These are phyloP conservation scores for Paramecium sexaurelia DNA, from an alignment of 73 alveolate genomes.

Conservation along the genomic window DNA sequence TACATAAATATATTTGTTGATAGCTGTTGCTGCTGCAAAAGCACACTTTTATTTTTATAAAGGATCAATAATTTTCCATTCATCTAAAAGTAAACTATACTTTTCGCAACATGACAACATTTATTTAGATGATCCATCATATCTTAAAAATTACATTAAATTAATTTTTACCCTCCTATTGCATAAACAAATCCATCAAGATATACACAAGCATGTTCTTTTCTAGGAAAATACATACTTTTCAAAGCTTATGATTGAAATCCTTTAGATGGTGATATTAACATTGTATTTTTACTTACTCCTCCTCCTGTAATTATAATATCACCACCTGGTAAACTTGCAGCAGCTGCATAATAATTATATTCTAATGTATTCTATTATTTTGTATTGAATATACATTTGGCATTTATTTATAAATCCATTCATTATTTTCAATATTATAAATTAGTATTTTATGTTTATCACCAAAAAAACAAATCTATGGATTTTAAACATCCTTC, in stretches of 20 bases:
- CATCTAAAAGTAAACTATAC: conserved; percentile 67
- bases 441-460: conserved; percentile 78
- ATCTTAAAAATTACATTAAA: background rate
- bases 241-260: conserved; percentile 52
- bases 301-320: conserved; percentile 90
- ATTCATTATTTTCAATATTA: conserved; percentile 70
- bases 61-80: conserved; percentile 78
- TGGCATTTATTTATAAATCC: conserved; percentile 69
- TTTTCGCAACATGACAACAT: conserved; percentile 82
- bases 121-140: conserved; percentile 79
- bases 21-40: conserved; percentile 83
- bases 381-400: background rate
- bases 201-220: conserved; percentile 89
- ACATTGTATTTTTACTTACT: conserved; percentile 75
- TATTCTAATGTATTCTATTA: conserved; percentile 58
- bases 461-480: conserved; percentile 86
- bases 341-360: conserved; percentile 87
- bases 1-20: conserved; percentile 77
- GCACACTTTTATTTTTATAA: conserved; percentile 85
- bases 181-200: conserved; percentile 79
- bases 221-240: conserved; percentile 82
- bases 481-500: conserved; percentile 54
- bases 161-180: conserved; percentile 78
- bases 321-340: conserved; percentile 85
- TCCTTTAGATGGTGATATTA: conserved; percentile 71